A percentile compares a stretch with the other conserved stretches of the same genome.
Conservation (phyloP, 2,329 filamentous ascomycete species). For the Colletotrichum sp. region DNA sequence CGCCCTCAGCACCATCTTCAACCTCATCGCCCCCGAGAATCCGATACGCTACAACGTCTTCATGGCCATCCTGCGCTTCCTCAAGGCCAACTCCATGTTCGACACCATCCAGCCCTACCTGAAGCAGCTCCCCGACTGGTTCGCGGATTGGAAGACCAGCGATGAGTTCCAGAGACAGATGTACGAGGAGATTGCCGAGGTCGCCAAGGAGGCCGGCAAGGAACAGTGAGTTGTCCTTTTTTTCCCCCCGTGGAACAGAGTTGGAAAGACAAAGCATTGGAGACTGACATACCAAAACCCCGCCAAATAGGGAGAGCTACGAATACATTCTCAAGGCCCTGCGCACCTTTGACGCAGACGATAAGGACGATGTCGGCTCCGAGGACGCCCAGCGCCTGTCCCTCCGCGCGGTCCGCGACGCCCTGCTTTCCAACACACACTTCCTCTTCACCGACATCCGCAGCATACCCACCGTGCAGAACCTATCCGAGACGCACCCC, state of each 20-base stretch:
- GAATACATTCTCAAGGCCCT: constrained; percentile 69
- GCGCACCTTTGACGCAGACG: constrained; percentile 61
- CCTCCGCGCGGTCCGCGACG: constrained; percentile 59
- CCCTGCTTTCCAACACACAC: constrained; percentile 56
- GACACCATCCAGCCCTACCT: constrained; percentile 85
- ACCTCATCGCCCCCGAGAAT: constrained; percentile 79
- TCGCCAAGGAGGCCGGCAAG: constrained; percentile 79
- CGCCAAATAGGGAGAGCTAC: constrained; percentile 58
- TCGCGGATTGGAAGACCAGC: constrained; percentile 80
- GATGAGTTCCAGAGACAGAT: constrained; percentile 84
- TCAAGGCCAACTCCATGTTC: constrained; percentile 77
- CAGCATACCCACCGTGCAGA: constrained; percentile 82
- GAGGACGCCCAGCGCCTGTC: constrained; percentile 66
- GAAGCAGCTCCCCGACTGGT: constrained; percentile 81
- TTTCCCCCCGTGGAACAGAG: too few species aligned
- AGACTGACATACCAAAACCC: neutral
- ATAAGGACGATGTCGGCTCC: constrained; percentile 59
- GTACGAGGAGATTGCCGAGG: constrained; percentile 81
- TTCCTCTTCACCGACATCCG: constrained; percentile 83
- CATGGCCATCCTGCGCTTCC: constrained; percentile 83
- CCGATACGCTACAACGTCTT: constrained; percentile 90
- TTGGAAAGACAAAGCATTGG: neutral
- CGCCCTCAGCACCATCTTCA: constrained; percentile 94
- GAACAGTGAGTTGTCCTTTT: constrained; percentile 63
- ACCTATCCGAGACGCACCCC: constrained; percentile 82